Percentiles rank a stretch among this genome's conserved stretches.
phyloP scores from a whole-genome alignment of 2,329 filamentous ascomycete genomes.

The Aspergillus floridensis region DNA sequence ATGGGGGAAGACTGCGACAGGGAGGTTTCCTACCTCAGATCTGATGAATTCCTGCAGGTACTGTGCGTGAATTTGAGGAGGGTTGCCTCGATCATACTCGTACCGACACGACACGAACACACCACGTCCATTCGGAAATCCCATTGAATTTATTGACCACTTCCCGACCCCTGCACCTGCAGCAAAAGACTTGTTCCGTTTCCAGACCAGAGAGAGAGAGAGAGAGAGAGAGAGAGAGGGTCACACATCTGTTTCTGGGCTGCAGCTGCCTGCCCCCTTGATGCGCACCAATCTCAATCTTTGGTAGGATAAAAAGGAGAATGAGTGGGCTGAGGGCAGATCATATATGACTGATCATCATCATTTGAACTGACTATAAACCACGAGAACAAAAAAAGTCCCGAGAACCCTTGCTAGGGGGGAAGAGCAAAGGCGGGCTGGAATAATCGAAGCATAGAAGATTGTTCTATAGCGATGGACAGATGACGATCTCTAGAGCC shows the following conservation, averaged over 20 bases:
- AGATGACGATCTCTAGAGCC: background rate
- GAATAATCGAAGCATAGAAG: background rate
- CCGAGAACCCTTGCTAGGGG: background rate
- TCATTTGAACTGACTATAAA: background rate
- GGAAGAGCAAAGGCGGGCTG: background rate
- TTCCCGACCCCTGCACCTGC: constrained; percentile 7
- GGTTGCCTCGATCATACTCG: background rate
- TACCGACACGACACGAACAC: background rate
- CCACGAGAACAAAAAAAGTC: background rate
- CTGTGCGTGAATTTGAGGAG: background rate
- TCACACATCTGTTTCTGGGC: constrained; percentile 7
- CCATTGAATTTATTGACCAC: background rate
- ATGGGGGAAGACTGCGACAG: background rate
- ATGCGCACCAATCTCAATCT: background rate
- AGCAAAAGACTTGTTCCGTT: background rate
- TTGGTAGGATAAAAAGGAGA: background rate
- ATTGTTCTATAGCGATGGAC: too few relatives aligned
- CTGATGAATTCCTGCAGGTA: constrained; percentile 11
- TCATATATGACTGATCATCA: constrained; percentile 14
- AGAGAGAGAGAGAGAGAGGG: too few relatives aligned
- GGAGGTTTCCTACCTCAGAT: background rate
- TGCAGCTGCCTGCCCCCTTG: background rate
- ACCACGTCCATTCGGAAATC: background rate
- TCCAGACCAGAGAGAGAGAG: constrained; percentile 5
- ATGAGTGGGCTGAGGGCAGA: background rate